Base-by-base conservation (phyloP, 2,329 filamentous ascomycete species). In the Metarhizium sp. region DNA sequence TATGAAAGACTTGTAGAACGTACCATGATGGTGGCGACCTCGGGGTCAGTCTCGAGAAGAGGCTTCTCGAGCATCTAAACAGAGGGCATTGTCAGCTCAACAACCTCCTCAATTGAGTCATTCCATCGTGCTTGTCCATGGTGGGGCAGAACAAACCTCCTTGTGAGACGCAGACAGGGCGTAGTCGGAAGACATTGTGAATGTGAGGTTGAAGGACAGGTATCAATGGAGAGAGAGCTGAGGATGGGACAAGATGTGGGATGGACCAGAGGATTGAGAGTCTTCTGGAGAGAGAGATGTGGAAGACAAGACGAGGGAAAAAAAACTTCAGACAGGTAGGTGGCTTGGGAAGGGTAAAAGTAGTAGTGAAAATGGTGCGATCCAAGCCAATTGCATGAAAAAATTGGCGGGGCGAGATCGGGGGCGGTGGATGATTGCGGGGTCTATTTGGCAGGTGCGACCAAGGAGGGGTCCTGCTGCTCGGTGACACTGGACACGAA, bases 11-110 rank as follows among this genome's bases (percentile, higher is more conserved):
- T 38, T 16, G 54, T 18, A 16, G 57, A 49, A 73, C 82, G 62
- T 81, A 95, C 90, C 92, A 99, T 97, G 76, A 99, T 96, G 77
- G 88, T 80, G 63, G 91, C 91, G 68, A 99, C 90, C 82, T 97
- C 92, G 56, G 90, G 87, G 74, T 99, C 94, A 56, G 87, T 86
- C 66, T 96, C 90, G 67, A 92, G 77, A 67, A 99, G 85, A 73
- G 90, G 88, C 80, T 90, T 94, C 84, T 97, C 89, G 79, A 99
- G 90, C 84, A 97, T 86, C 91, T 96, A 56, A 45, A 60, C 58
- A 57, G 59, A 55, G 64, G 54, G 51, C 20, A 51, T 4, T n/a
- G 52, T 57, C 30, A 57, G 55, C 55, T 42, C 30, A 16, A 25
- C 14, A 20, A 14, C 29, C 7, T 40, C 11, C 13, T 42, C 10